Evolutionary conservation across 768 basidiomycete genomes (phyloP).

Genomic region (Aureoboletus auriporus): DNA sequence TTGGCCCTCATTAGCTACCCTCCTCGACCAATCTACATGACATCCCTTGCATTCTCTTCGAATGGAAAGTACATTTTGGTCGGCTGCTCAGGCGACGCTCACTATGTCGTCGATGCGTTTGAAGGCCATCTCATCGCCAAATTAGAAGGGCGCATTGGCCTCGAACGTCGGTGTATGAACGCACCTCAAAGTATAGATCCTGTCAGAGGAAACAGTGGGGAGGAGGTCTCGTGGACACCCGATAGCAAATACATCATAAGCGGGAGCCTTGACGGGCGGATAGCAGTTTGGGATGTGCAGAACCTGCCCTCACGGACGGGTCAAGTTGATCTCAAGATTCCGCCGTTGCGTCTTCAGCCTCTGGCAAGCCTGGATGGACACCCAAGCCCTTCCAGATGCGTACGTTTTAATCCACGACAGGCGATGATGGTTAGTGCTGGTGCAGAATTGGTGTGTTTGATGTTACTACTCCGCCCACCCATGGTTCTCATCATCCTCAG

Average conservation of each 20-base stretch:
- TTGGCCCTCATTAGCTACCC: slow-evolving; percentile 74
- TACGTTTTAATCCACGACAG: slow-evolving; percentile 84
- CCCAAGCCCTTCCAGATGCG: slow-evolving; percentile 78
- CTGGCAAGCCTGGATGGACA: slow-evolving; percentile 66
- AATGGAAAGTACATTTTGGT: slow-evolving; percentile 89
- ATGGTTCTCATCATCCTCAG: slow-evolving; percentile 31
- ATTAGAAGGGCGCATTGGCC: slow-evolving; percentile 77
- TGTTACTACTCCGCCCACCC: neutral
- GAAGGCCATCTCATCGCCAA: slow-evolving; percentile 81
- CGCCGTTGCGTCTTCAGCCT: slow-evolving; percentile 50
- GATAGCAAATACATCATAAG: slow-evolving; percentile 89
- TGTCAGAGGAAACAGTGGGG: slow-evolving; percentile 78
- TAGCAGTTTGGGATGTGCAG: slow-evolving; percentile 86
- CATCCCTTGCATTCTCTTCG: slow-evolving; percentile 85
- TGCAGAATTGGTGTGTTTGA: slow-evolving; percentile 65
- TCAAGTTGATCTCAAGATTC: slow-evolving; percentile 50
- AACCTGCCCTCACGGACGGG: slow-evolving; percentile 51
- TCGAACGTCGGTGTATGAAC: slow-evolving; percentile 62
- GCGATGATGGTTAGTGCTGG: slow-evolving; percentile 89
- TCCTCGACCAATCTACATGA: slow-evolving; percentile 85
- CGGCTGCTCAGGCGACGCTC: slow-evolving; percentile 88
- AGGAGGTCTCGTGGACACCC: slow-evolving; percentile 92
- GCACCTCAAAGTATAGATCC: slow-evolving; percentile 60
- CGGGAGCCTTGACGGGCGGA: slow-evolving; percentile 80
- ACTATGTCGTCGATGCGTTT: slow-evolving; percentile 92